Base-by-base conservation (phyloP, 1,139 yeast species). In the Geotrichum bryndzae region DNA sequence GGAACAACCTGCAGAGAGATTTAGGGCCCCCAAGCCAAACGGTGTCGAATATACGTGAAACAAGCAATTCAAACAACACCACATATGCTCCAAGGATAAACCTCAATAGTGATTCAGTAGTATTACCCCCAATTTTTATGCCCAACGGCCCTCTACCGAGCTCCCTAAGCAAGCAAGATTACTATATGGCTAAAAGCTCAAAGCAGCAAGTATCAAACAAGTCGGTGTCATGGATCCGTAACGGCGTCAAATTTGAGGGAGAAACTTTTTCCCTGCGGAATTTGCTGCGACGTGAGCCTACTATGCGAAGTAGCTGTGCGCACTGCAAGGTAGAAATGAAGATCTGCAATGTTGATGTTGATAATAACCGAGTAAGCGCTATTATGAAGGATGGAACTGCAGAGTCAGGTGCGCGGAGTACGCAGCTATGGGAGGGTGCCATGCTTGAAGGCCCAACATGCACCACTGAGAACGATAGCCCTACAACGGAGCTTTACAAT, bases 401-500 rank as follows among this genome's bases (percentile, higher is more conserved):
- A n/a, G 48, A 41, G 22, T 15, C 48, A 2, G 48, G 23, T 8
- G 22, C 48, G 8, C 23, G 48, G 22, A 48, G 29, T 10, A 45
- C 45, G 10, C 15, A 15, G 22, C 13, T 59, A 1, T 58, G 57
- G 58, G 54, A 51, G 38, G 58, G 58, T 2, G 61, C 51, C n/a
- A 59, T 56, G 33, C 18, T 54, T 15, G 56, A 53, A 11, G 55
- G 41, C 8, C 55, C 55, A 5, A 27, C 33, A n/a, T 29, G 27
- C 3, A 27, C 13, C 18, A n/a, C 10, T 13, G 27, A 22, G 8
- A 11, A 23, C 8, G 41, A 58, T 7, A 41, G 46, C 29, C 46
- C 18, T 15, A 23, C 18, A 6, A 23, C 52, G 2, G 25, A 22
- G n/a, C 13, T 53, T 13, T 56, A 38, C 15, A 41, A 60, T 22